Percentiles rank a stretch among this genome's conserved stretches.
These are phyloP conservation scores for Candida gigantensis DNA, from an alignment of 1,139 yeast genomes.

Conservation along the genomic window DNA sequence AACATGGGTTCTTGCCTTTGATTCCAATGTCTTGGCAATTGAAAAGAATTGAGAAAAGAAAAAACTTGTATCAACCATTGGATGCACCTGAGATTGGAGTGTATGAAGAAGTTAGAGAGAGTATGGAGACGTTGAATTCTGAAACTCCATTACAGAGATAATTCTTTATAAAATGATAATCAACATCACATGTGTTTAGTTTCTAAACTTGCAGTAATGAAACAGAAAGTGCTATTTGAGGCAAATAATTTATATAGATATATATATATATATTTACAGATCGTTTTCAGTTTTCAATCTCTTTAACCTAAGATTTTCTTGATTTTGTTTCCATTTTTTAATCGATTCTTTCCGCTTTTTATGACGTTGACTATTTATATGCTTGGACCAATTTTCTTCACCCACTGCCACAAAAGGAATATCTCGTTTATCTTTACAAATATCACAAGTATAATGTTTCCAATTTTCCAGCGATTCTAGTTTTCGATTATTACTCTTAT, in stretches of 20 bases:
- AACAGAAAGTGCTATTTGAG: neutral
- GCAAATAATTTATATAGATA: no score
- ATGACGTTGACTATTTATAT: constrained; percentile 68
- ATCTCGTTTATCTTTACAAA: constrained; percentile 62
- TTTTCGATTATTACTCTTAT: constrained; percentile 39
- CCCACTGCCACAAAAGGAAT: constrained; percentile 71
- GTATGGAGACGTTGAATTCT: constrained; percentile 30
- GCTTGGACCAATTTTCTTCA: constrained; percentile 67
- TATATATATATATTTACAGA: no score
- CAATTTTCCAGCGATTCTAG: constrained; percentile 51
- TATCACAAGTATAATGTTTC: constrained; percentile 68
- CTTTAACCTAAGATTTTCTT: constrained; percentile 10
- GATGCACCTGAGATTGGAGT: constrained; percentile 12
- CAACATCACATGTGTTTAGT: neutral
- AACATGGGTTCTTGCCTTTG: constrained; percentile 33
- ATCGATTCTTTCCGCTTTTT: constrained; percentile 23
- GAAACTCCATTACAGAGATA: constrained; percentile 24
- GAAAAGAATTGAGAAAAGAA: constrained; percentile 50
- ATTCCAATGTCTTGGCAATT: constrained; percentile 59
- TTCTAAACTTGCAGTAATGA: neutral
- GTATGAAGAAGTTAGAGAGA: constrained; percentile 18
- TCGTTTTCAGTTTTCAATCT: neutral
- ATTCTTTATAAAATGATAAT: no score
- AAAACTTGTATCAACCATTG: constrained; percentile 13
- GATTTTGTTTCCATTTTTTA: constrained; percentile 18